These are phyloP conservation scores for Cytospora chrysosperma DNA, from an alignment of 2,329 filamentous ascomycete species.

Conservation along the genomic window DNA sequence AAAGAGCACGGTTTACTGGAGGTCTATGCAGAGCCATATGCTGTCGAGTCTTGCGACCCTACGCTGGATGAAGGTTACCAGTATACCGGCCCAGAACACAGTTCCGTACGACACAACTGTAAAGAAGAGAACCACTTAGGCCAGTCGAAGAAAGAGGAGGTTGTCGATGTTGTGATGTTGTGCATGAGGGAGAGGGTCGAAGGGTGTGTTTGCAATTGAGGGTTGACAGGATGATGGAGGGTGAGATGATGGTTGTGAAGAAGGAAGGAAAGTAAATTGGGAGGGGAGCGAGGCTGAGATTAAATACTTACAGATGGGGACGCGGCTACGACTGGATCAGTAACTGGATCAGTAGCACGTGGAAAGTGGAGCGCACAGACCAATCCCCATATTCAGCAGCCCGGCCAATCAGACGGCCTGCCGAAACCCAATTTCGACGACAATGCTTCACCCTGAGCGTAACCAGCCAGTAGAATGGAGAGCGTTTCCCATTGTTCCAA, in stretches of 20 bases:
- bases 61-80: too few species aligned
- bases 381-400: not conserved
- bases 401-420: not conserved
- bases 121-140: not conserved
- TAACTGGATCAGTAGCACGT: not conserved
- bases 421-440: not conserved
- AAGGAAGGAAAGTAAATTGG: not conserved
- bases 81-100: not conserved
- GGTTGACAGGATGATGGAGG: not conserved
- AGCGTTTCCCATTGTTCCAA: not conserved
- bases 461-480: not conserved
- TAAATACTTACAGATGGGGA: not conserved
- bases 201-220: not conserved
- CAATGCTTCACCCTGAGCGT: not conserved
- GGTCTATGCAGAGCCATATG: too few species aligned
- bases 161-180: not conserved
- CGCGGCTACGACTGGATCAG: not conserved
- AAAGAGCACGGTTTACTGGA: too few species aligned
- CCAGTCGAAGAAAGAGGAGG: not conserved
- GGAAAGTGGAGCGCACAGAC: not conserved
- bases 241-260: not conserved
- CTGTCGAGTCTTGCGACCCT: not conserved
- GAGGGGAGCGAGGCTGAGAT: not conserved
- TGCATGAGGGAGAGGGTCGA: not conserved
- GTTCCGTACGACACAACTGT: not conserved